Evolutionary conservation across 805 yeast genomes (phyloP).

Genomic region (Middelhovenomyces tepae): DNA sequence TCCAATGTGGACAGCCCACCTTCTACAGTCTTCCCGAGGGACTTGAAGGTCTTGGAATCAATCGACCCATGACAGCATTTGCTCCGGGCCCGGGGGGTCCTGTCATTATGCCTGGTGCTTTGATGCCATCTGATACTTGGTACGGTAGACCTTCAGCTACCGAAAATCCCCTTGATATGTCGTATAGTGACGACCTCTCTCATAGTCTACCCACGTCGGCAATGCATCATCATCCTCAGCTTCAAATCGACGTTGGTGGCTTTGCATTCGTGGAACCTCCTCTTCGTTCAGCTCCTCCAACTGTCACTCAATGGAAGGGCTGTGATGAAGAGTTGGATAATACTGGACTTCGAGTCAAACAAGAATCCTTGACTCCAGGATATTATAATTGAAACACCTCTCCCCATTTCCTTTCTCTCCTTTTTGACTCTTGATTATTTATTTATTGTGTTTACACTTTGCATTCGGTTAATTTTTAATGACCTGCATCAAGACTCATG

Average conservation of each 20-base stretch:
- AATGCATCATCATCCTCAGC: background rate
- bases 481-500: too few relatives aligned
- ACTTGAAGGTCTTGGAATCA: too few relatives aligned
- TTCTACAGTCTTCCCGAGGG: slow-evolving; percentile 1
- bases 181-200: slow-evolving; percentile 1
- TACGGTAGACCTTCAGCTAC: slow-evolving; percentile 1
- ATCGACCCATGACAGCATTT: too few relatives aligned
- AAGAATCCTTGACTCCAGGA: background rate
- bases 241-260: background rate
- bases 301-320: too few relatives aligned
- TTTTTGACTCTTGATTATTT: too few relatives aligned
- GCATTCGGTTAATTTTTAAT: too few relatives aligned
- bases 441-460: too few relatives aligned
- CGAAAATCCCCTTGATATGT: slow-evolving; percentile 1
- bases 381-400: background rate
- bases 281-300: too few relatives aligned
- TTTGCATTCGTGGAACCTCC: too few relatives aligned
- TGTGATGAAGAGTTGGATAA: too few relatives aligned
- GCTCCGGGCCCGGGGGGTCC: slow-evolving; percentile 4
- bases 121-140: background rate
- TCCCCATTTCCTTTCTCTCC: too few relatives aligned
- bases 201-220: background rate
- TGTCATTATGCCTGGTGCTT: background rate
- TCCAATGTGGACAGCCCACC: slow-evolving; percentile 3
- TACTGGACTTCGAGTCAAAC: too few relatives aligned